Evolutionary conservation across 176 grass and related monocot species (phyloP).

Genomic region (Bromus sterilis): DNA sequence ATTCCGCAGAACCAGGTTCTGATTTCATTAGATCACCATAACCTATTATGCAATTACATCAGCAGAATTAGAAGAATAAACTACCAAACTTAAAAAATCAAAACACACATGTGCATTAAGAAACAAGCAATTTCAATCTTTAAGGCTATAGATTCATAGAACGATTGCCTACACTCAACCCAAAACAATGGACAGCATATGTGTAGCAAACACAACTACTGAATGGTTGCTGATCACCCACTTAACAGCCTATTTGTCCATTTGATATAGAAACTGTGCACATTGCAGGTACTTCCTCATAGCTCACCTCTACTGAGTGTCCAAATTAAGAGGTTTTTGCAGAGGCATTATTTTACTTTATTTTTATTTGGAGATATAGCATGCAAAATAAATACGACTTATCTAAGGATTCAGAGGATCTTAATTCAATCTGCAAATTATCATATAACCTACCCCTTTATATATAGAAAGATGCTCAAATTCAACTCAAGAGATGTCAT

Average conservation of each 20-base stretch:
- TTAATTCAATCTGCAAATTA: constrained; percentile 8
- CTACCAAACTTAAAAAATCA: background rate
- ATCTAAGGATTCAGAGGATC: background rate
- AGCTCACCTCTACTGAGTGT: background rate
- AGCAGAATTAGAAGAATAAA: constrained; percentile 9
- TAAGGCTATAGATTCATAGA: background rate
- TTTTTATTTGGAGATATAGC: background rate
- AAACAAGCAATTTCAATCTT: background rate
- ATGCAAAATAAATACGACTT: background rate
- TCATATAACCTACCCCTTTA: background rate
- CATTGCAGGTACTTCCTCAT: background rate
- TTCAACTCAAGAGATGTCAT: background rate
- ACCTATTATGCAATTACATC: constrained; percentile 24
- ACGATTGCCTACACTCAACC: background rate
- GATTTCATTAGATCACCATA: constrained; percentile 61
- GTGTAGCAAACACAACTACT: background rate
- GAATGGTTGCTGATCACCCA: background rate
- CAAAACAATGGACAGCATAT: background rate
- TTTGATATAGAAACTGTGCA: background rate
- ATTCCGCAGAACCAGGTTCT: constrained; percentile 47
- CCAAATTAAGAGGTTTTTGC: background rate
- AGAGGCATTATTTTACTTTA: background rate
- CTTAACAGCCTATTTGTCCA: background rate
- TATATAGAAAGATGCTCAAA: background rate
- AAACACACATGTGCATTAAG: background rate